phyloP scores from a whole-genome alignment of 2,329 filamentous ascomycete genomes.

The Coniochaeta sp. region DNA sequence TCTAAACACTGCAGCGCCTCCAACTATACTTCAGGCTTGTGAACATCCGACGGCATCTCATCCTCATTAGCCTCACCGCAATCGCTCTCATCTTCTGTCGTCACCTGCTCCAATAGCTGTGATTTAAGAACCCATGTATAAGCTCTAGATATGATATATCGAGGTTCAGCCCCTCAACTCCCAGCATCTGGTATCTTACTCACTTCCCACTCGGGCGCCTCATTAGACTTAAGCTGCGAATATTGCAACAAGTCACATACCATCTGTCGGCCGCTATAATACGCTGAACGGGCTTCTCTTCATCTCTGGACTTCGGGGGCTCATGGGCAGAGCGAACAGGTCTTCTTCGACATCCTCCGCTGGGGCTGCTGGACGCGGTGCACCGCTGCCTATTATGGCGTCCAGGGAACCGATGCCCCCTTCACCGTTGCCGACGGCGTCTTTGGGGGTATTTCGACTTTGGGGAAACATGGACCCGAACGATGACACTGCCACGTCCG shows the following conservation, averaged over 20 bases:
- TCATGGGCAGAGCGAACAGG: conserved; percentile 80
- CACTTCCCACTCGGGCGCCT: neutral
- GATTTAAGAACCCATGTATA: neutral
- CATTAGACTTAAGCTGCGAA: no score
- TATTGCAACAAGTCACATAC: neutral
- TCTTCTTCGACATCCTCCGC: conserved; percentile 62
- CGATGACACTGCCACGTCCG: conserved; percentile 55
- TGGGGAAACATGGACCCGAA: conserved; percentile 48
- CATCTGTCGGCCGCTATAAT: conserved; percentile 17
- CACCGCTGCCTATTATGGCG: conserved; percentile 27
- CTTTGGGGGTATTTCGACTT: conserved; percentile 17
- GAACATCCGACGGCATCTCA: neutral
- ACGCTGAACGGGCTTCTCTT: conserved; percentile 72
- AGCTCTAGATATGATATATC: no score
- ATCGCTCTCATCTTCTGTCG: neutral
- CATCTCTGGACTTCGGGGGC: conserved; percentile 79
- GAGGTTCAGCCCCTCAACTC: neutral
- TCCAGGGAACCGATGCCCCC: conserved; percentile 28
- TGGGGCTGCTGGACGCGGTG: conserved; percentile 20
- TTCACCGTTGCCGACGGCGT: conserved; percentile 11
- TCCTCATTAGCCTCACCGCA: neutral
- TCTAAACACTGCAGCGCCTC: neutral
- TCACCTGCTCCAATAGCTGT: neutral
- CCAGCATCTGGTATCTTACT: neutral
- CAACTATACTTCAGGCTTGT: neutral